Conservation (phyloP, 805 yeast genomes). For the Myxozyma vanderwaltii region DNA sequence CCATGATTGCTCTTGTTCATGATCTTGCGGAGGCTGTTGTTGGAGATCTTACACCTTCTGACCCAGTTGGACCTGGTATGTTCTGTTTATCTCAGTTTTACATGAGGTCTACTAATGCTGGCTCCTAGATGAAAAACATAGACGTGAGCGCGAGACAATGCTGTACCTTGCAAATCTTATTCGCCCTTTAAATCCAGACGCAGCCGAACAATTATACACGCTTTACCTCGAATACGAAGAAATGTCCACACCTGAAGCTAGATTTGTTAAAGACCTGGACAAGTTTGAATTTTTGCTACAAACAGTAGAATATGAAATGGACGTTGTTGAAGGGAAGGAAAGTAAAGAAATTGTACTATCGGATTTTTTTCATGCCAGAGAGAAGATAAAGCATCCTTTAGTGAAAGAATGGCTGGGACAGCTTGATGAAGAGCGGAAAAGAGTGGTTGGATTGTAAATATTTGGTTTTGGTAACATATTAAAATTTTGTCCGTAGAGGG, state of each 20-base stretch:
- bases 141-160: slow-evolving; percentile 76
- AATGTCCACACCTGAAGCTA: slow-evolving; percentile 77
- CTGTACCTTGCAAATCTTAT: slow-evolving; percentile 62
- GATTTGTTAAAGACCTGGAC: slow-evolving; percentile 90
- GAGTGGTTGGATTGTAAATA: slow-evolving; percentile 1
- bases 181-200: slow-evolving; percentile 61
- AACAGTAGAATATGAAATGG: slow-evolving; percentile 66
- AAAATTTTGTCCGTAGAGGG: too few relatives aligned
- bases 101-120: neutral
- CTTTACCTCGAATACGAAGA: slow-evolving; percentile 90
- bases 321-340: slow-evolving; percentile 52
- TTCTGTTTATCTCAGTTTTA: too few relatives aligned
- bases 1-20: slow-evolving; percentile 83
- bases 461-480: too few relatives aligned
- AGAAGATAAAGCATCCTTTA: slow-evolving; percentile 53
- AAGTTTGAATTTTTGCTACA: slow-evolving; percentile 78
- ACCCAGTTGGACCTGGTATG: slow-evolving; percentile 60
- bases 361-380: slow-evolving; percentile 68
- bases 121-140: slow-evolving; percentile 66
- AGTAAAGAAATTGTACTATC: slow-evolving; percentile 50
- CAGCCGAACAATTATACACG: slow-evolving; percentile 65
- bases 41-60: slow-evolving; percentile 90
- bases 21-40: slow-evolving; percentile 93
- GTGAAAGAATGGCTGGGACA: slow-evolving; percentile 58
- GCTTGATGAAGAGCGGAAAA: slow-evolving; percentile 50